These are phyloP conservation scores for sorghum (Sorghum bicolor) DNA, from an alignment of 176 grass and related monocot genomes.

Conservation along the genomic window DNA sequence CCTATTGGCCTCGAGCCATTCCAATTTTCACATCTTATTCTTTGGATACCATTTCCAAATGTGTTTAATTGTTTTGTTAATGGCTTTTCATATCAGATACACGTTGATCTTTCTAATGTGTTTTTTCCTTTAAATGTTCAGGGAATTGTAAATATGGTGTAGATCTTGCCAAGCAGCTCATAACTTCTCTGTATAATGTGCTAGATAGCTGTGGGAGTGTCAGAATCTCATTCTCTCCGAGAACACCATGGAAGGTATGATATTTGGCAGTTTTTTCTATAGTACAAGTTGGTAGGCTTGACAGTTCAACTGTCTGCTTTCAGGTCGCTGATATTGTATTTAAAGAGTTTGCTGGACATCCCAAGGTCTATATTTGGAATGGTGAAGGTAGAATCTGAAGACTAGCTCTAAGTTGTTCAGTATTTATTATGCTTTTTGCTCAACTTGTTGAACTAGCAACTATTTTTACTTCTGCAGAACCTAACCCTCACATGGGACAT, in stretches of 20 bases:
- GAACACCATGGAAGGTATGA: conserved; percentile 80
- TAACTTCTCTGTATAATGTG: conserved; percentile 64
- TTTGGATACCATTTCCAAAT: neutral
- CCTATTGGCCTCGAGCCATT: neutral
- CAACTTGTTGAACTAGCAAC: neutral
- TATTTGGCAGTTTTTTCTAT: neutral
- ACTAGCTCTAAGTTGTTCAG: conserved; percentile 12
- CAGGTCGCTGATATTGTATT: conserved; percentile 67
- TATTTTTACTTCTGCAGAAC: conserved; percentile 51
- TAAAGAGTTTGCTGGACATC: conserved; percentile 66
- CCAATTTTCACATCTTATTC: conserved; percentile 14
- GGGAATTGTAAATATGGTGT: conserved; percentile 87
- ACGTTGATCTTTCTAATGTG: conserved; percentile 19
- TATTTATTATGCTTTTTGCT: conserved; percentile 1
- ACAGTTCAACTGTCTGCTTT: conserved; percentile 10
- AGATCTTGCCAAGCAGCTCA: conserved; percentile 68
- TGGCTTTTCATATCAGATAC: conserved; percentile 7
- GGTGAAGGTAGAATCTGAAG: conserved; percentile 64
- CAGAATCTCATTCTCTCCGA: conserved; percentile 82
- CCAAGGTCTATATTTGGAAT: conserved; percentile 81
- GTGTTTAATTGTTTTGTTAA: neutral
- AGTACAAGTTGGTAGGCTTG: neutral
- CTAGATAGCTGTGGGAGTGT: conserved; percentile 79
- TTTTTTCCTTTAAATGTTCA: conserved; percentile 28
- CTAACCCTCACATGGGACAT: conserved; percentile 90